Percentiles rank a stretch among this genome's conserved stretches.
Evolutionary conservation across 2,329 filamentous ascomycete genomes (phyloP).

Genomic region (Parafenestella ontariensis): DNA sequence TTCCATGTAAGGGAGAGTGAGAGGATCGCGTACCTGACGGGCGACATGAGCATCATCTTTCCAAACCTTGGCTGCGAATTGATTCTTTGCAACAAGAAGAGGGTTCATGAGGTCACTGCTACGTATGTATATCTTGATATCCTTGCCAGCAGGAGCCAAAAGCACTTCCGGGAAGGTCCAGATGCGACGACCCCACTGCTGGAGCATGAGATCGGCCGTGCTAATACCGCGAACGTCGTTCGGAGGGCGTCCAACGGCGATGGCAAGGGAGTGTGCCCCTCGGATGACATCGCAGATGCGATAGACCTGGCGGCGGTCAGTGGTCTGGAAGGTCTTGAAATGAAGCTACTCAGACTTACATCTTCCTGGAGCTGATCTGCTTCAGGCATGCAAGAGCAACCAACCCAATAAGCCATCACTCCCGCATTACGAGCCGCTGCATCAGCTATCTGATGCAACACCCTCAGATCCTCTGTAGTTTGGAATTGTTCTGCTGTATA

Average conservation of each 20-base stretch:
- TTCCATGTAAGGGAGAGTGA: background rate
- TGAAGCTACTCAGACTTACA: constrained; percentile 11
- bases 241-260: constrained; percentile 48
- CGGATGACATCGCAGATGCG: constrained; percentile 57
- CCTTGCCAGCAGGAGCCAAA: constrained; percentile 36
- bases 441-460: constrained; percentile 48
- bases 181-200: constrained; percentile 55
- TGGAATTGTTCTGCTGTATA: constrained; percentile 54
- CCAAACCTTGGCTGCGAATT: constrained; percentile 53
- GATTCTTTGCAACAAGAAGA: constrained; percentile 46
- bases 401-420: constrained; percentile 54
- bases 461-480: constrained; percentile 32
- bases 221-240: constrained; percentile 25
- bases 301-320: constrained; percentile 41
- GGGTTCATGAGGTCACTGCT: constrained; percentile 29
- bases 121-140: constrained; percentile 45
- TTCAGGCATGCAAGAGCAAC: constrained; percentile 53
- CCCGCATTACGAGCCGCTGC: constrained; percentile 48
- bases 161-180: constrained; percentile 58
- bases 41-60: constrained; percentile 46
- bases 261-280: constrained; percentile 51
- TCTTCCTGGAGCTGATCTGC: constrained; percentile 39
- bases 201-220: constrained; percentile 42
- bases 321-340: background rate
- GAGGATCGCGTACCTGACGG: constrained; percentile 23